phyloP scores from a whole-genome alignment of 768 basidiomycete genomes.

The Zangia roseola region DNA sequence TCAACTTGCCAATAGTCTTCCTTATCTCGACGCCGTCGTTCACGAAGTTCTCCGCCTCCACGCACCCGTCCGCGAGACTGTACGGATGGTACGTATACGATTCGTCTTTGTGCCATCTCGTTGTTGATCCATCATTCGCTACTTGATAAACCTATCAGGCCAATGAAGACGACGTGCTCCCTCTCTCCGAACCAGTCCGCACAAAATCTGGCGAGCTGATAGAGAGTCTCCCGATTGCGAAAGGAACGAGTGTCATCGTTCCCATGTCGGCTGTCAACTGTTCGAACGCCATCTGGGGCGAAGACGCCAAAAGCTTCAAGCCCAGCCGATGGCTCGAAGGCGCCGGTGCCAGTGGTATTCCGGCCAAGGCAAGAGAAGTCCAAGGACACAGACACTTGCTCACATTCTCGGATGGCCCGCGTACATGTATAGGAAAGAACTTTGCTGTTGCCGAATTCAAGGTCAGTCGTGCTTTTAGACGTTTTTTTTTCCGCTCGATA shows the following conservation, averaged over 20 bases:
- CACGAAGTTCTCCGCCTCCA: constrained; percentile 48
- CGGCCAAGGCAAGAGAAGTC: constrained; percentile 36
- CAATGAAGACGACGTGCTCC: constrained; percentile 54
- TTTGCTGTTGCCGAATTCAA: constrained; percentile 46
- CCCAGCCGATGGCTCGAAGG: constrained; percentile 63
- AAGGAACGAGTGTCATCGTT: constrained; percentile 43
- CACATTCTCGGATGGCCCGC: constrained; percentile 51
- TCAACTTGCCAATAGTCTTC: constrained; percentile 46
- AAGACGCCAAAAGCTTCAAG: constrained; percentile 53
- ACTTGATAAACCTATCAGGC: constrained; percentile 33
- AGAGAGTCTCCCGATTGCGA: constrained; percentile 41
- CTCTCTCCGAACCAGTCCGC: constrained; percentile 48
- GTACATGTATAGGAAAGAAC: constrained; percentile 47
- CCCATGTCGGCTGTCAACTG: constrained; percentile 50
- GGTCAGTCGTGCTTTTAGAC: constrained; percentile 12
- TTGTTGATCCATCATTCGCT: neutral
- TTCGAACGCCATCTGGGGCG: constrained; percentile 57
- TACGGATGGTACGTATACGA: constrained; percentile 4
- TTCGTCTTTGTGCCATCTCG: neutral
- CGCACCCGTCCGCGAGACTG: constrained; percentile 33
- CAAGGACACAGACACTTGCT: constrained; percentile 51
- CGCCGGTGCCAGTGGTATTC: constrained; percentile 17
- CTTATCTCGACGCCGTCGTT: constrained; percentile 54
- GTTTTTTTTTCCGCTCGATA: too few species aligned
- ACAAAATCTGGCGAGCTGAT: constrained; percentile 41